Evolutionary conservation across 2,329 filamentous ascomycete genomes (phyloP).

Genomic region (Camptophora hylomeconis): DNA sequence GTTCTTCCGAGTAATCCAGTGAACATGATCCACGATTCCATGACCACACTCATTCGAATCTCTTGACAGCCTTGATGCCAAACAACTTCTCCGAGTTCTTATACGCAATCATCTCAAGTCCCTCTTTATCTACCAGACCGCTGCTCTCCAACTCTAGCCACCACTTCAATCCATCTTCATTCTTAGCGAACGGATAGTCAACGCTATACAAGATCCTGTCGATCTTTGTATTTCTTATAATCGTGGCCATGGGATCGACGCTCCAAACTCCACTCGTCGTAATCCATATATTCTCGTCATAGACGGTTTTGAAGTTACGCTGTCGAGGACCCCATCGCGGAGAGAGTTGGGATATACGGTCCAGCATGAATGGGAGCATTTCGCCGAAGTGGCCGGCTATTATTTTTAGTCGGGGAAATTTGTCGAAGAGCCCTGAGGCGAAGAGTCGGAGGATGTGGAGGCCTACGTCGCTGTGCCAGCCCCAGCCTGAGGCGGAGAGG

Average conservation of each 20-base stretch:
- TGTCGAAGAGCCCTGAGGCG: slow-evolving; percentile 42
- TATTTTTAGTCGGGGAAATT: slow-evolving; percentile 40
- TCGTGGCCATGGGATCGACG: slow-evolving; percentile 33
- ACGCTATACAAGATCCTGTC: slow-evolving; percentile 44
- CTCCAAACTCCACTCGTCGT: slow-evolving; percentile 44
- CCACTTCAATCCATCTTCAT: slow-evolving; percentile 35
- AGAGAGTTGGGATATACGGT: slow-evolving; percentile 12
- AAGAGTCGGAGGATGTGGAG: slow-evolving; percentile 32
- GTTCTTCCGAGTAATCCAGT: too few species aligned
- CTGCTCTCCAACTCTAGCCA: slow-evolving; percentile 37
- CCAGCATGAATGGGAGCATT: slow-evolving; percentile 41
- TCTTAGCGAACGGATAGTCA: slow-evolving; percentile 44
- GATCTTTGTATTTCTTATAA: slow-evolving; percentile 23
- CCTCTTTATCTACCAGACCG: slow-evolving; percentile 35
- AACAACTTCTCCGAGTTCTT: slow-evolving; percentile 40
- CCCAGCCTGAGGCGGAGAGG: slow-evolving; percentile 19
- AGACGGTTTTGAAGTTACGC: slow-evolving; percentile 34
- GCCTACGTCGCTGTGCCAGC: slow-evolving; percentile 26
- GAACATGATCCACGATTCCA: too few species aligned
- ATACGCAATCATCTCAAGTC: slow-evolving; percentile 37
- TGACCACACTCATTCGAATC: too few species aligned
- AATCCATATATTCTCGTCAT: slow-evolving; percentile 44
- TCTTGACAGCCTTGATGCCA: slow-evolving; percentile 20
- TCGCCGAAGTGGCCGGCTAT: slow-evolving; percentile 42
- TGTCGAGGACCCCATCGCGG: slow-evolving; percentile 13